phyloP scores from a whole-genome alignment of 2,329 filamentous ascomycete genomes.

The Calonectria pseudoreteaudii region DNA sequence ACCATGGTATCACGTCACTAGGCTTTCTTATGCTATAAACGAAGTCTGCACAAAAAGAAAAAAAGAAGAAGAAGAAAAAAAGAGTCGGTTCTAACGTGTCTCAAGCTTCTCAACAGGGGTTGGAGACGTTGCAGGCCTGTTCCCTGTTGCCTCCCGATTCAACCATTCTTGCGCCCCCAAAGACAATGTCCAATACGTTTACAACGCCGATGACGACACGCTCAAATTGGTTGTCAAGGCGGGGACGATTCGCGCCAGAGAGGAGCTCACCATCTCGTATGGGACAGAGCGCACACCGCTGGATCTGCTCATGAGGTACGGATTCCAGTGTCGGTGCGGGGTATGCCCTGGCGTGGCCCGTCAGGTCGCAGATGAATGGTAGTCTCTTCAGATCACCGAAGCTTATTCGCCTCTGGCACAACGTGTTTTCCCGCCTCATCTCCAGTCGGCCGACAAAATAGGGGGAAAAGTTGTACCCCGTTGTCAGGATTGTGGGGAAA shows the following conservation, averaged over 20 bases:
- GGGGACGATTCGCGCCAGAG: constrained; percentile 52
- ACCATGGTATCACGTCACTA: too few relatives aligned
- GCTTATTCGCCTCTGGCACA: neutral
- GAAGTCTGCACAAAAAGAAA: too few relatives aligned
- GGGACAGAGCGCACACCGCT: constrained; percentile 48
- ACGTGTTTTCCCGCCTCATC: neutral
- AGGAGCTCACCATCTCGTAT: constrained; percentile 66
- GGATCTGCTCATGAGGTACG: constrained; percentile 58
- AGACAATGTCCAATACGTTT: constrained; percentile 59
- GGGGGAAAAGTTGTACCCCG: neutral
- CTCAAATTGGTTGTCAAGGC: constrained; percentile 56
- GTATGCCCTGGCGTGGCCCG: constrained; percentile 51
- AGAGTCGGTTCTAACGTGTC: neutral
- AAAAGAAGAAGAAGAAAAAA: too few relatives aligned
- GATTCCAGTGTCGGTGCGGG: constrained; percentile 65
- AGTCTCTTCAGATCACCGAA: neutral
- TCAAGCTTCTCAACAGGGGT: constrained; percentile 44
- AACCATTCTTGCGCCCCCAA: constrained; percentile 66
- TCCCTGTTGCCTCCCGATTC: constrained; percentile 65
- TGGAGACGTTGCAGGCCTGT: constrained; percentile 53
- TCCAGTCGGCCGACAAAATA: neutral
- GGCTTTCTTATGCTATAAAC: neutral
- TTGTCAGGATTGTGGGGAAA: neutral
- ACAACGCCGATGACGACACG: constrained; percentile 46
- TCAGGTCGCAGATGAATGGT: constrained; percentile 33